Evolutionary conservation across 352 stramenopile genomes (phyloP), one percentile per base, ranked within the genome.

Genomic region (Pilasporangium apinafurcum): DNA sequence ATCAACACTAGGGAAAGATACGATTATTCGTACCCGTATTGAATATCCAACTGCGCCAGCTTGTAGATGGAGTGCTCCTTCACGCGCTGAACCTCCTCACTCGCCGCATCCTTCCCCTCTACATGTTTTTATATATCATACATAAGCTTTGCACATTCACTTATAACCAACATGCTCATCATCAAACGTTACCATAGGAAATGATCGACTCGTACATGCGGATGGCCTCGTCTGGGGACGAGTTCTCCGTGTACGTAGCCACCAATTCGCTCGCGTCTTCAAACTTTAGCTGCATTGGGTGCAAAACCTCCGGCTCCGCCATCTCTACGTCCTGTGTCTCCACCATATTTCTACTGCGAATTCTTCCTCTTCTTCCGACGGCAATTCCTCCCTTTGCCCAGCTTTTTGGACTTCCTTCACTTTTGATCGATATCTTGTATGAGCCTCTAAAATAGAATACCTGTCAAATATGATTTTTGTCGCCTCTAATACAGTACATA

Each of bases 61-160:
- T 95, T 95, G 73, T 98, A 98, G 48, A 98, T 95, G 30, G 92
- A 68, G 40, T 96, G 82, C 74, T 98, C 95, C 71, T 98, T 98
- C 36, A 97, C 75, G 39, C 85, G 84, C 60, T 94, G 79, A 30
- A 95, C 83, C 13, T 73, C 69, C 34, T 96, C 86, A 31, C 54
- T 62, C 21, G 58, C 42, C 2, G 71, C 66, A 30, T 95, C 77
- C 36, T 78, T 73, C 5, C 42, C 55, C 22, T 69, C 76, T 88
- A 33, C 10, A 32, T 35, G 34, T 17, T 36, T 44, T 49, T 12
- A 43, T 13, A 37, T 1, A 37, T 36, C 27, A 27, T 12, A 48
- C 13, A 41, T 21, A 5, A 27, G 26, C 34, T 25, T 2, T 8
- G 8, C 33, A 38, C 9, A 37, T n/a, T 34, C 2, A 24, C 22